Conservation (phyloP, 106 monocot genomes). For the Dioscorea zingiberensis region DNA sequence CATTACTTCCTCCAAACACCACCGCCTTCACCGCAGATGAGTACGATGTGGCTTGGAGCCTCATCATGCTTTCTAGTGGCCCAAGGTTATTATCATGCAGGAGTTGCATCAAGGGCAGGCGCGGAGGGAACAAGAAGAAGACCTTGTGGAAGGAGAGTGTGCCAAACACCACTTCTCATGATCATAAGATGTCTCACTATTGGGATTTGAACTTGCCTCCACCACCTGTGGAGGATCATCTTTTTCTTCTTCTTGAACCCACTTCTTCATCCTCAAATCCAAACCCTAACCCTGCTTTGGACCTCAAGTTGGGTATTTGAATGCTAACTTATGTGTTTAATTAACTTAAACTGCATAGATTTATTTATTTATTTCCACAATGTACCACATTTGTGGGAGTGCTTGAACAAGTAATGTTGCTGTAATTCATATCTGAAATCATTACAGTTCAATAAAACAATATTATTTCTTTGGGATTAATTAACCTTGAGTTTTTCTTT, state of each 20-base stretch:
- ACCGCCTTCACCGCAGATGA: constrained; percentile 6
- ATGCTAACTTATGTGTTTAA: no score
- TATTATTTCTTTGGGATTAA: no score
- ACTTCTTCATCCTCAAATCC: background rate
- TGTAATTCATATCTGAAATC: no score
- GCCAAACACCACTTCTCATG: background rate
- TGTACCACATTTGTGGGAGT: no score
- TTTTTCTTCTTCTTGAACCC: no score
- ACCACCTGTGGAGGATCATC: background rate
- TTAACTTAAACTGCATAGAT: no score
- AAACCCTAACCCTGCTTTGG: background rate
- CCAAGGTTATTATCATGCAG: background rate
- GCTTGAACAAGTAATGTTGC: no score
- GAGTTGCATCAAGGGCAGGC: background rate
- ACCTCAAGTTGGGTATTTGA: background rate
- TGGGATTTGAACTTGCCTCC: constrained; percentile 17
- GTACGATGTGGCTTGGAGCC: constrained; percentile 32
- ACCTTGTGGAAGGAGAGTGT: background rate
- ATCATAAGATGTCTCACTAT: background rate
- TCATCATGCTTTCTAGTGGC: constrained; percentile 24
- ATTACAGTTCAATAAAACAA: no score
- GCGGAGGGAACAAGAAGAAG: background rate
- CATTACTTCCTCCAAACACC: background rate
- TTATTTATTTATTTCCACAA: no score
- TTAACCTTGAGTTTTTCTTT: no score